A percentile compares a stretch with the other conserved stretches of the same genome.
Conservation (phyloP, 192 early-diverging fungal species). For the Endogone sp. region DNA sequence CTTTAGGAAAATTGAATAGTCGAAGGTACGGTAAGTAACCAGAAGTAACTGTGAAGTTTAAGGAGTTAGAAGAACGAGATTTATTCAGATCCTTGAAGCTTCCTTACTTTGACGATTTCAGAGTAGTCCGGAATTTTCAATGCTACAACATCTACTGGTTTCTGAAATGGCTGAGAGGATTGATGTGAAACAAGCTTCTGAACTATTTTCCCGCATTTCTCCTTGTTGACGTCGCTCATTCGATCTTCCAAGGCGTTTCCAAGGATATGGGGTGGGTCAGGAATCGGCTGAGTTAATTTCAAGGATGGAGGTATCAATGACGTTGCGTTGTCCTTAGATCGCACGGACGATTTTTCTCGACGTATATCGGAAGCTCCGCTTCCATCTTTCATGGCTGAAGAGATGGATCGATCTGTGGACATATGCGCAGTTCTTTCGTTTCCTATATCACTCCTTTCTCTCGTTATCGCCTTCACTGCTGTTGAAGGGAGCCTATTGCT, state of each 20-base stretch:
- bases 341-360: background rate
- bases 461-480: background rate
- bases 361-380: background rate
- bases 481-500: background rate
- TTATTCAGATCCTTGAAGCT: no score
- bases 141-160: slow-evolving; percentile 35
- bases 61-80: no score
- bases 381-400: background rate
- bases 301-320: background rate
- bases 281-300: background rate
- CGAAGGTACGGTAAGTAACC: background rate
- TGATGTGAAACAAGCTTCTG: background rate
- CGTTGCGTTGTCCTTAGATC: background rate
- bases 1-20: slow-evolving; percentile 1
- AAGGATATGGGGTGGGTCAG: background rate
- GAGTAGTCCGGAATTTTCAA: slow-evolving; percentile 62
- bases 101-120: slow-evolving; percentile 42
- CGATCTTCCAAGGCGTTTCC: background rate
- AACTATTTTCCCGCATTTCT: background rate
- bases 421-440: background rate
- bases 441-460: background rate
- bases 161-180: background rate
- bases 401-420: background rate
- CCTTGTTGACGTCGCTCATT: background rate
- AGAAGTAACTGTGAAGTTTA: slow-evolving; percentile 36